A percentile compares a stretch with the other conserved stretches of the same genome.
phyloP scores from a whole-genome alignment of 106 monocot species.

The Ottelia alismoides region DNA sequence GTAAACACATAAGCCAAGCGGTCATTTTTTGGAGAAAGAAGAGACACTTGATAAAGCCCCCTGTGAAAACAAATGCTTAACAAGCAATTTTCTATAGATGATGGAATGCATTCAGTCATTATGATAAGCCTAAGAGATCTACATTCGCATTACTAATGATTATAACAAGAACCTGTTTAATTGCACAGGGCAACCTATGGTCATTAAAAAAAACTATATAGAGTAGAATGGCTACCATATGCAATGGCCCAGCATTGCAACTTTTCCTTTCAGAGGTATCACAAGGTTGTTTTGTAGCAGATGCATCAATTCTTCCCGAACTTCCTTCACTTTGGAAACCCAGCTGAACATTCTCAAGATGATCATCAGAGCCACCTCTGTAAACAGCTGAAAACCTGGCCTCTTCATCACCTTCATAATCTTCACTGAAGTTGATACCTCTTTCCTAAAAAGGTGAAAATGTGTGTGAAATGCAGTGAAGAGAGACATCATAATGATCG shows the following conservation, averaged over 20 bases:
- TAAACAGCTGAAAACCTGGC: conserved; percentile 74
- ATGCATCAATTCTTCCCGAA: conserved; percentile 18
- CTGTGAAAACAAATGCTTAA: no score
- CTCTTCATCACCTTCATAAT: conserved; percentile 82
- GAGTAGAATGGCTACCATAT: conserved; percentile 7
- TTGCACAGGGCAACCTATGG: no score
- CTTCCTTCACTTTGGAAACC: conserved; percentile 20
- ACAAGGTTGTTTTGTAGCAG: conserved; percentile 8
- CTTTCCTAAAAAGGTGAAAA: conserved; percentile 57
- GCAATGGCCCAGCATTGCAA: conserved; percentile 18
- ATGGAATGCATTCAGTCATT: no score
- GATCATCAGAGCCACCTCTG: conserved; percentile 43
- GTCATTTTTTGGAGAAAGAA: no score
- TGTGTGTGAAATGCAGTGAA: background rate
- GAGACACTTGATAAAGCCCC: no score
- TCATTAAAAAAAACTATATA: no score
- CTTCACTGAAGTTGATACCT: conserved; percentile 44
- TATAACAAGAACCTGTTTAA: no score
- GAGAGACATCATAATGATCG: background rate
- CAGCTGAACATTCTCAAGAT: conserved; percentile 10
- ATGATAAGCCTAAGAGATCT: no score
- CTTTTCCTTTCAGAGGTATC: conserved; percentile 21
- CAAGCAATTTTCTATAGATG: no score
- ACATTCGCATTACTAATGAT: no score
- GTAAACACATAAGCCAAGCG: no score